phyloP scores from a whole-genome alignment of 768 basidiomycete species.

The Ramaria sp. region DNA sequence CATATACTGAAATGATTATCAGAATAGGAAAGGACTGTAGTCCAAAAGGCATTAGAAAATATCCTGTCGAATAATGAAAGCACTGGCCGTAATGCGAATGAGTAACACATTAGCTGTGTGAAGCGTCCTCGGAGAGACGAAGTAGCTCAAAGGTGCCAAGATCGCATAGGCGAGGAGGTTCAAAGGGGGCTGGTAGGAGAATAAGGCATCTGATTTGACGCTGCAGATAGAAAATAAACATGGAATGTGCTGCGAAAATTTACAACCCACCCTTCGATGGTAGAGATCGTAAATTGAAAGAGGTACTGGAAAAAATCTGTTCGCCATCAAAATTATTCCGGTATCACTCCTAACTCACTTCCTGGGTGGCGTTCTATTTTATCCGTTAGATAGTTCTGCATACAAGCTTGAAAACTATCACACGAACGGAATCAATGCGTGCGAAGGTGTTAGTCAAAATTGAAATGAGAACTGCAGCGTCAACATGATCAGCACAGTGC shows the following conservation, averaged over 20 bases:
- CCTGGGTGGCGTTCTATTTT: constrained; percentile 45
- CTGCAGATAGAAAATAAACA: constrained; percentile 25
- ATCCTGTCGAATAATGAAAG: constrained; percentile 5
- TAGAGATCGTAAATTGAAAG: constrained; percentile 78
- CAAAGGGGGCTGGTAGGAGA: constrained; percentile 89
- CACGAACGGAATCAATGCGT: constrained; percentile 48
- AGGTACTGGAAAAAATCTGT: constrained; percentile 42
- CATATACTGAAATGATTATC: constrained; percentile 65
- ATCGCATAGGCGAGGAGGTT: constrained; percentile 72
- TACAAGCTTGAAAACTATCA: background rate
- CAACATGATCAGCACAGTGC: constrained; percentile 2
- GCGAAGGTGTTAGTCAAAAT: constrained; percentile 88
- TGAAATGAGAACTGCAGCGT: constrained; percentile 59
- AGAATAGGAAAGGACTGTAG: constrained; percentile 68
- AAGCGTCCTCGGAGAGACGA: constrained; percentile 65
- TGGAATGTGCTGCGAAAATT: background rate
- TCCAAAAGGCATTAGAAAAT: background rate
- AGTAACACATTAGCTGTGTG: constrained; percentile 80
- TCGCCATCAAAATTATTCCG: background rate
- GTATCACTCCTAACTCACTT: constrained; percentile 25
- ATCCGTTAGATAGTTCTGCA: background rate
- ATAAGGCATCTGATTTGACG: constrained; percentile 81
- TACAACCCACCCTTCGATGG: constrained; percentile 69
- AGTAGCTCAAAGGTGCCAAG: constrained; percentile 67
- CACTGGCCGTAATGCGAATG: constrained; percentile 63